phyloP scores from a whole-genome alignment of 805 yeast genomes.

The Lachancea kluyveri region DNA sequence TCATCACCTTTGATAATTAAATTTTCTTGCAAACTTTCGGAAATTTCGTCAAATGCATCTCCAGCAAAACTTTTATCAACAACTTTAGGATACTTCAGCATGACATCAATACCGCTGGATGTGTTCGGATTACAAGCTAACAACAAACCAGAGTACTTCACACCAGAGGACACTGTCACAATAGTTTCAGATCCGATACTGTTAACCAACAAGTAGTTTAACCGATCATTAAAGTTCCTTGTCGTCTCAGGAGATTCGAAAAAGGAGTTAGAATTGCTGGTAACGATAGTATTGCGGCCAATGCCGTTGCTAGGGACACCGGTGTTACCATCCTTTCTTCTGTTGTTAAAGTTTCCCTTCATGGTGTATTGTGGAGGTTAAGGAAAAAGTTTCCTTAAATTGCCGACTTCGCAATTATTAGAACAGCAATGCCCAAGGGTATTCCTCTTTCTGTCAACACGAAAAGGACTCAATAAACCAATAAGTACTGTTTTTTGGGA shows the following conservation, averaged over 20 bases:
- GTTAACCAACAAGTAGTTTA: constrained; percentile 47
- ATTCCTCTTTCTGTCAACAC: too few relatives aligned
- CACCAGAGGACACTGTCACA: constrained; percentile 59
- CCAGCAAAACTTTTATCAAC: constrained; percentile 32
- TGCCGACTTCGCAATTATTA: too few relatives aligned
- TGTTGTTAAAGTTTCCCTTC: constrained; percentile 15
- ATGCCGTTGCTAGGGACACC: constrained; percentile 5
- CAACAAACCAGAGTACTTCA: constrained; percentile 52
- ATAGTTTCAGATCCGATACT: constrained; percentile 53
- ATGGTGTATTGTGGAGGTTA: constrained; percentile 6
- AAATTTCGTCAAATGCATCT: constrained; percentile 27
- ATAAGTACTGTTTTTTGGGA: too few relatives aligned
- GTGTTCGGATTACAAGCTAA: constrained; percentile 40
- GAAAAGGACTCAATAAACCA: too few relatives aligned
- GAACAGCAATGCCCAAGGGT: too few relatives aligned
- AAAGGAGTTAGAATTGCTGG: constrained; percentile 9
- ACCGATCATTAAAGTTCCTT: constrained; percentile 46
- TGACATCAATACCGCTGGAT: constrained; percentile 46
- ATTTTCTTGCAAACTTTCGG: constrained; percentile 20
- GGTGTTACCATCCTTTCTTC: constrained; percentile 9
- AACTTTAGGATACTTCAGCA: constrained; percentile 46
- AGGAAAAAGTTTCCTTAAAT: too few relatives aligned
- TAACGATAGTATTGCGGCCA: constrained; percentile 4
- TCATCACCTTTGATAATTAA: constrained; percentile 29
- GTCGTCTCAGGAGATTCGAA: constrained; percentile 24